Conservation (phyloP, 1,284 basidiomycete species). For the Apiotrichum akiyoshidainum region DNA sequence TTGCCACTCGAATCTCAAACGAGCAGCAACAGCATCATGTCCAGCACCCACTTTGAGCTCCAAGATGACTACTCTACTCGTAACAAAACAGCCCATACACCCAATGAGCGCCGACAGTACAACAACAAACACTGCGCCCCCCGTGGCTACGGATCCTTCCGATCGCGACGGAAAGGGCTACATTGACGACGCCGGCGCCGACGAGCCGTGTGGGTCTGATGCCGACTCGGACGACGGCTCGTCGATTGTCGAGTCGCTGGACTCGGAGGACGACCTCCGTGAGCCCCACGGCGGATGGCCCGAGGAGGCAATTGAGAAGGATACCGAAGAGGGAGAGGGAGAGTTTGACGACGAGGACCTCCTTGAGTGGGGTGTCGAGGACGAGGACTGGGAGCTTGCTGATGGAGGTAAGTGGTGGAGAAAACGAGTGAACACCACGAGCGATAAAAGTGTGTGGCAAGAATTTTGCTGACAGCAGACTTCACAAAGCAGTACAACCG, state of each 20-base stretch:
- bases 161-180: constrained; percentile 23
- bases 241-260: constrained; percentile 30
- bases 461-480: constrained; percentile 57
- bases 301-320: constrained; percentile 4
- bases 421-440: too few species aligned
- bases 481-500: constrained; percentile 97
- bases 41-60: too few species aligned
- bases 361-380: constrained; percentile 61
- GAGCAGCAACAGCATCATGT: too few species aligned
- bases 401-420: constrained; percentile 55
- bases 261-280: constrained; percentile 7
- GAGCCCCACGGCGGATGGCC: constrained; percentile 3
- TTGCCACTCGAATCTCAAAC: too few species aligned
- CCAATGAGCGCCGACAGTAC: too few species aligned
- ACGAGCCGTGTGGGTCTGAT: neutral
- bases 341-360: constrained; percentile 29
- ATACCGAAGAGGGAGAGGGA: constrained; percentile 7
- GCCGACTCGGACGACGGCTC: constrained; percentile 19
- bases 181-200: constrained; percentile 25
- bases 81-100: too few species aligned
- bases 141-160: neutral
- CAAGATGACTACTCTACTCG: too few species aligned
- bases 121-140: neutral
- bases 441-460: too few species aligned
- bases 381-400: constrained; percentile 88